Evolutionary conservation across 768 basidiomycete species (phyloP).

Genomic region (Leccinum arenicola): DNA sequence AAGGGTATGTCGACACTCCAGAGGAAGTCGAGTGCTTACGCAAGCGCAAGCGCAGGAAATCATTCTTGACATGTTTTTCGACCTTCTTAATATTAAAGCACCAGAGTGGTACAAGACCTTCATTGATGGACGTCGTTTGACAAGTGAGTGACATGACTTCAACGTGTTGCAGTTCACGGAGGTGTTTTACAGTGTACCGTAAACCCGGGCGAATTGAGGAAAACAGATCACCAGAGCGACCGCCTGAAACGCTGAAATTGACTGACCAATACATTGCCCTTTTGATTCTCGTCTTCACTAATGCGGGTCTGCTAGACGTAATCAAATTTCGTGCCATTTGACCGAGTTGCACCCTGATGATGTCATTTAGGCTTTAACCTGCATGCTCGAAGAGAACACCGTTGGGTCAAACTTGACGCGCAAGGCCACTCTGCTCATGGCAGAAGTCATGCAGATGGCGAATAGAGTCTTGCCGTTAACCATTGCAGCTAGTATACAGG

Average conservation of each 20-base stretch:
- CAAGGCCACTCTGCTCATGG: conserved; percentile 89
- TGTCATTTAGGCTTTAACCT: conserved; percentile 65
- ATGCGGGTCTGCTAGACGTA: conserved; percentile 88
- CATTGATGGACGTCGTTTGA: conserved; percentile 82
- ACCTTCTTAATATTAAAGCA: conserved; percentile 85
- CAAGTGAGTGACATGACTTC: conserved; percentile 52
- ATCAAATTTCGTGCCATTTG: conserved; percentile 20
- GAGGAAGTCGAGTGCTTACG: conserved; percentile 9
- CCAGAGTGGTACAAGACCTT: conserved; percentile 94
- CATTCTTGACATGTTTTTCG: conserved; percentile 91
- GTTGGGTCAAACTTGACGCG: conserved; percentile 72
- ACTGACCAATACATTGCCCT: conserved; percentile 93
- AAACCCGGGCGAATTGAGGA: conserved; percentile 34
- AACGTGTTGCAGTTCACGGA: neutral
- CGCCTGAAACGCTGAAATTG: conserved; percentile 63
- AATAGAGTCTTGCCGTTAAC: conserved; percentile 83
- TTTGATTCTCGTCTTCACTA: conserved; percentile 77
- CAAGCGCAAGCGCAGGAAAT: conserved; percentile 70
- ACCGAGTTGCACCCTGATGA: conserved; percentile 5
- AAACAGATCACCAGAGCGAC: conserved; percentile 46
- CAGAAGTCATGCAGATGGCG: conserved; percentile 84
- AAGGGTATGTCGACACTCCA: conserved; percentile 47
- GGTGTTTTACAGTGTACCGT: conserved; percentile 56
- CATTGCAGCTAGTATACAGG: conserved; percentile 82
- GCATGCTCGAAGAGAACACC: conserved; percentile 79